Conservation (phyloP, 208 protist species). For the Crithidia expoeki region DNA sequence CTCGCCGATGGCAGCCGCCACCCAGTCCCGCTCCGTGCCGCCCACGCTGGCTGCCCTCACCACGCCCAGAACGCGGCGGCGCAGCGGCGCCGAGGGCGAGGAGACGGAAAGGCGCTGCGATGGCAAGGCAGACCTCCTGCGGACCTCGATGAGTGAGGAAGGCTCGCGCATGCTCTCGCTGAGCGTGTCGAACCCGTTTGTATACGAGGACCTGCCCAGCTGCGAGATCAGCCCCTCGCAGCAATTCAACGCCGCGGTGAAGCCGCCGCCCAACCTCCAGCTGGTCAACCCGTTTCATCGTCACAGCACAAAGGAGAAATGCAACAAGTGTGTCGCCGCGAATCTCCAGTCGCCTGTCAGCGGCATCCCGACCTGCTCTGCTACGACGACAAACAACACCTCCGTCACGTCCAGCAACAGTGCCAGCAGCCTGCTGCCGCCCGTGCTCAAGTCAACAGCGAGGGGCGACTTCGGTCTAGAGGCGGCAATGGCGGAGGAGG, state of each 20-base stretch:
- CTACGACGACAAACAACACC: background rate
- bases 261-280: constrained; percentile 17
- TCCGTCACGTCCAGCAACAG: constrained; percentile 17
- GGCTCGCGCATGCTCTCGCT: constrained; percentile 10
- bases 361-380: constrained; percentile 9
- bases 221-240: constrained; percentile 21
- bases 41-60: constrained; percentile 17
- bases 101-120: background rate
- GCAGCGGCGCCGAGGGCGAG: constrained; percentile 13
- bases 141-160: constrained; percentile 8
- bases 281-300: constrained; percentile 3
- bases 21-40: constrained; percentile 5
- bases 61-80: background rate
- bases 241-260: constrained; percentile 13
- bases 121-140: background rate
- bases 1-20: constrained; percentile 6
- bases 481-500: constrained; percentile 5
- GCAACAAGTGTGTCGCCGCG: background rate
- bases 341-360: constrained; percentile 1
- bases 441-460: constrained; percentile 13
- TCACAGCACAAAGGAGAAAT: constrained; percentile 4
- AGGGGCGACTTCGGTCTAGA: background rate
- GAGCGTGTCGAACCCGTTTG: constrained; percentile 17
- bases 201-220: constrained; percentile 18
- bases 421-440: constrained; percentile 14